A percentile compares a stretch with the other conserved stretches of the same genome.
Evolutionary conservation across 305 asterid species (phyloP).

Genomic region (Plantago rigida): DNA sequence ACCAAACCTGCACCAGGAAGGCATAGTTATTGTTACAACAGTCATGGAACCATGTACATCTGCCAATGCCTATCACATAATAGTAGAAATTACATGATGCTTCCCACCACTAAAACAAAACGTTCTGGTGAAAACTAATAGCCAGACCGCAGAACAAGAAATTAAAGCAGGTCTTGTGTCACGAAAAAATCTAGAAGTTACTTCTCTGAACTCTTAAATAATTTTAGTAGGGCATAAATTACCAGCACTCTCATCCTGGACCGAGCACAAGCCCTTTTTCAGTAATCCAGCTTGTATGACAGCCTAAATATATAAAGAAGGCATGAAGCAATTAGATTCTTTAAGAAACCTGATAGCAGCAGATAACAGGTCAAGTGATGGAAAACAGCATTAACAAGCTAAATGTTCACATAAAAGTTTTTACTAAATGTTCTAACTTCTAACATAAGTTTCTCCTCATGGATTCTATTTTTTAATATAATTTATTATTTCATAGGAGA

Average conservation of each 20-base stretch:
- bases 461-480: slow-evolving; percentile 6
- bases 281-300: slow-evolving; percentile 82
- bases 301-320: slow-evolving; percentile 34
- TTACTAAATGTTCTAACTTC: no score
- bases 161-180: slow-evolving; percentile 7
- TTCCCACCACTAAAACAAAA: slow-evolving; percentile 7
- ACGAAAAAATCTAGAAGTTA: not conserved
- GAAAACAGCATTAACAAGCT: not conserved
- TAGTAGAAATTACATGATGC: slow-evolving; percentile 9
- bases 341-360: slow-evolving; percentile 4
- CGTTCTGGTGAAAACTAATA: slow-evolving; percentile 4
- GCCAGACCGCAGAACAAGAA: slow-evolving; percentile 6
- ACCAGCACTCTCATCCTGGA: slow-evolving; percentile 99
- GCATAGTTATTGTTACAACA: slow-evolving; percentile 15
- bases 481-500: slow-evolving; percentile 8
- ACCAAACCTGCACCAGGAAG: slow-evolving; percentile 57
- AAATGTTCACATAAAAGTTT: no score
- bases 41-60: slow-evolving; percentile 11
- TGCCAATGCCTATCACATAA: slow-evolving; percentile 11
- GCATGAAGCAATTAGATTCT: slow-evolving; percentile 22
- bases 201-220: slow-evolving; percentile 6
- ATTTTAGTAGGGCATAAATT: slow-evolving; percentile 22
- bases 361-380: slow-evolving; percentile 10
- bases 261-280: slow-evolving; percentile 70
- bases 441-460: slow-evolving; percentile 1